Base-by-base conservation (phyloP, 306 rosid genomes). In the Ziziphus jujuba region DNA sequence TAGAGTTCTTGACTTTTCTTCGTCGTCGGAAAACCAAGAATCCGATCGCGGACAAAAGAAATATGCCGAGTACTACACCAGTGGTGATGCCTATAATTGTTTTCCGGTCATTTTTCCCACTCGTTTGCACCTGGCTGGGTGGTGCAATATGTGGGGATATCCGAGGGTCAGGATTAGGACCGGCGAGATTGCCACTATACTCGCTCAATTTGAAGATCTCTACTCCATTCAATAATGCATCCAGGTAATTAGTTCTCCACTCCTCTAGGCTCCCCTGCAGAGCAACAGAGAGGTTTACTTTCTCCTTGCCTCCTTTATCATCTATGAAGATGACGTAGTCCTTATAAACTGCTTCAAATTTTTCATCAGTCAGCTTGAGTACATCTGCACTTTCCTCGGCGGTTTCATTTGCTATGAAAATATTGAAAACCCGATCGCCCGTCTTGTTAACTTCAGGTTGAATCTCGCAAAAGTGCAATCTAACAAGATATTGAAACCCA, bases 381-480 rank as follows among this genome's bases (percentile, higher is more conserved):
- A 50, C 19, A 3, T 51, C 63, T 0, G 61, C 43, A 0, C 0
- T 0, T 0, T 8, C 0, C 31, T 49, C 58, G 0, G 63, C 76
- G 0, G 52, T 23, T 33, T 28, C 34, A 15, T 73, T 14, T 40
- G 73, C 21, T 6, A 72, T 13, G 38, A 4, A 72, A 16, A 81
- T 79, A 0, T 5, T 5, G 16, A 81, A 81, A 1, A 0, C 0
- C 7, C 66, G 56, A 28, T 77, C 72, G 0, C 14, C 2, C 3
- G 1, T 0, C 1, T 12, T 12, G 31, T 10, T 43, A 0, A 33
- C 2, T 0, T 0, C 0, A 0, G 4, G 0, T 0, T 1, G 23
- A 19, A 81, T 7, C 66, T 77, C 80, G 23, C 86, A 82, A 17
- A 78, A 78, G 51, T 77, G 80, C 10, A 81, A 64, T 16, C 86